phyloP scores from a whole-genome alignment of 2,329 filamentous ascomycete genomes.

The Phyllosticta citrichinensis region DNA sequence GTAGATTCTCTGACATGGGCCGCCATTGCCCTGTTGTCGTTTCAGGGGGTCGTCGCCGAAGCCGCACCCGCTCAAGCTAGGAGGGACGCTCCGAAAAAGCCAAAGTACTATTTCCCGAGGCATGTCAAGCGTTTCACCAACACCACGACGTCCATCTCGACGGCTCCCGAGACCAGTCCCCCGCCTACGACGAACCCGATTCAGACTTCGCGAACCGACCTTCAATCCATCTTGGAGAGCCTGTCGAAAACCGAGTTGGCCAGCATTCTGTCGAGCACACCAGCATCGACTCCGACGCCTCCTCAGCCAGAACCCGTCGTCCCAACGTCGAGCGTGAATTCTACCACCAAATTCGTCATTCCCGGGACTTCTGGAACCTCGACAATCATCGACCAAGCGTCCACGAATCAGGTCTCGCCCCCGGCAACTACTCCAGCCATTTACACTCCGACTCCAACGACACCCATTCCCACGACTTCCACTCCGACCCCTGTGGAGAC shows the following conservation, averaged over 20 bases:
- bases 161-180: slow-evolving; percentile 5
- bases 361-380: slow-evolving; percentile 8
- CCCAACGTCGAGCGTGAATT: slow-evolving; percentile 1
- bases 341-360: background rate
- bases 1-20: slow-evolving; percentile 37
- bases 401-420: slow-evolving; percentile 14
- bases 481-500: background rate
- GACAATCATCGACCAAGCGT: slow-evolving; percentile 14
- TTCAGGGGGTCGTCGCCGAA: slow-evolving; percentile 34
- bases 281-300: slow-evolving; percentile 12
- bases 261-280: slow-evolving; percentile 5
- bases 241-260: slow-evolving; percentile 14
- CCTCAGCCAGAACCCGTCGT: background rate
- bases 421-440: background rate
- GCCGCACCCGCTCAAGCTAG: slow-evolving; percentile 36
- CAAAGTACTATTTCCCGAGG: slow-evolving; percentile 40
- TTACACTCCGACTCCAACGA: background rate
- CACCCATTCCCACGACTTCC: background rate
- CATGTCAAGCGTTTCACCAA: slow-evolving; percentile 35
- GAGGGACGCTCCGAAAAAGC: slow-evolving; percentile 20
- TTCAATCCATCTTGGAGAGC: slow-evolving; percentile 20
- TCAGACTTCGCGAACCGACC: slow-evolving; percentile 13
- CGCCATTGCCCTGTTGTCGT: slow-evolving; percentile 35
- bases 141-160: slow-evolving; percentile 18
- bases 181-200: slow-evolving; percentile 2